A percentile compares a stretch with the other conserved stretches of the same genome.
These are phyloP conservation scores for Microdochium bolleyi DNA, from an alignment of 2,329 filamentous ascomycete species.

Conservation along the genomic window DNA sequence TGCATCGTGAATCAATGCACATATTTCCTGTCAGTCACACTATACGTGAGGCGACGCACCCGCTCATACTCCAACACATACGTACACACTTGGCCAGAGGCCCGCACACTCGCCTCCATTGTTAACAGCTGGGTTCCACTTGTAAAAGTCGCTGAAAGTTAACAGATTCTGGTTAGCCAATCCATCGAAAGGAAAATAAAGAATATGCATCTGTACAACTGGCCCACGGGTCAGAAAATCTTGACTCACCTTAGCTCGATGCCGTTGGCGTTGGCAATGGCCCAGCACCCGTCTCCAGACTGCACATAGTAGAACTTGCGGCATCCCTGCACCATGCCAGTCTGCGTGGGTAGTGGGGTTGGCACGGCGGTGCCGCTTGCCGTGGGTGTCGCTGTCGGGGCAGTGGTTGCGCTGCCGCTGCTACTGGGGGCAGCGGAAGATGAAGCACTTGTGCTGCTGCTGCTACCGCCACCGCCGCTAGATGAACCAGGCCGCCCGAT, in stretches of 20 bases:
- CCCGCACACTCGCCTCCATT: not conserved
- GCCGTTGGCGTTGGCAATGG: constrained; percentile 1
- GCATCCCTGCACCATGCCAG: constrained; percentile 4
- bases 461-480: no score
- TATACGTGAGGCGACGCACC: no score
- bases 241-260: constrained; percentile 1
- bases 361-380: not conserved
- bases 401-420: not conserved
- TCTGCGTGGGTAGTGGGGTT: constrained; percentile 2
- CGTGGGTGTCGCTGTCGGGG: not conserved
- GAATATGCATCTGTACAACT: not conserved
- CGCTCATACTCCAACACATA: no score
- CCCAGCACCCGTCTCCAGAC: constrained; percentile 4
- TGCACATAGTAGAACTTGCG: constrained; percentile 2
- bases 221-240: not conserved
- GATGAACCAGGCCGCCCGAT: not conserved
- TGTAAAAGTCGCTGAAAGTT: not conserved
- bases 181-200: not conserved
- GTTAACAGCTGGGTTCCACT: not conserved
- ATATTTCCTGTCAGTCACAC: no score
- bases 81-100: not conserved
- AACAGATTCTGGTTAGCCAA: not conserved
- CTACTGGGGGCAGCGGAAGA: not conserved
- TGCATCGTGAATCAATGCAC: no score
- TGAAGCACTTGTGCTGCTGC: no score